A percentile compares a stretch with the other conserved stretches of the same genome.
Conservation (phyloP, 2,329 filamentous ascomycete species). For the Talaromyces sp. region DNA sequence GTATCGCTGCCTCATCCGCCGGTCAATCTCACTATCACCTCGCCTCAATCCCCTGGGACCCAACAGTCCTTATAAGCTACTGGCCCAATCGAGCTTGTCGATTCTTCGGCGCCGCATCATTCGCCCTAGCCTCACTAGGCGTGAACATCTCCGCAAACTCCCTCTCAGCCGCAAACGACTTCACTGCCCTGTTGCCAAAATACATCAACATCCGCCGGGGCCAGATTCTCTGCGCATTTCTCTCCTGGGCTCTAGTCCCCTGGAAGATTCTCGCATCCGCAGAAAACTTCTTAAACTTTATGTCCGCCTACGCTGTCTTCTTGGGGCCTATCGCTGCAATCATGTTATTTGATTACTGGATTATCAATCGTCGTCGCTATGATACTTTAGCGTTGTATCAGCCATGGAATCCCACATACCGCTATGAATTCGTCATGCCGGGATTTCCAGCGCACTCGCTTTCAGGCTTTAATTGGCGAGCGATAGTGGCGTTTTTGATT, state of each 20-base stretch:
- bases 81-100: constrained; percentile 45
- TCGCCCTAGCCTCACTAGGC: constrained; percentile 59
- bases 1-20: constrained; percentile 44
- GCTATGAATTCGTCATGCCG: constrained; percentile 46
- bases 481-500: constrained; percentile 59
- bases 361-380: constrained; percentile 54
- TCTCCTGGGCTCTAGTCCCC: constrained; percentile 64
- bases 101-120: constrained; percentile 57
- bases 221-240: constrained; percentile 56
- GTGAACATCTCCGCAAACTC: constrained; percentile 62
- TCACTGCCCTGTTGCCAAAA: constrained; percentile 57
- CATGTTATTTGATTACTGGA: constrained; percentile 63
- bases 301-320: constrained; percentile 68
- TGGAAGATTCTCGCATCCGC: constrained; percentile 68
- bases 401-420: constrained; percentile 49
- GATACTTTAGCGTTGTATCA: constrained; percentile 58
- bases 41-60: constrained; percentile 48
- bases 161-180: constrained; percentile 54
- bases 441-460: constrained; percentile 25
- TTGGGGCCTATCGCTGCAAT: constrained; percentile 66
- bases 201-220: constrained; percentile 62
- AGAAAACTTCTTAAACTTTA: constrained; percentile 63
- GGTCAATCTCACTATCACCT: constrained; percentile 40
- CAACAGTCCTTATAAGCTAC: constrained; percentile 42
- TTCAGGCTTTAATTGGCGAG: constrained; percentile 62